These are phyloP conservation scores for Pseudopediastrum boryanum DNA, from an alignment of 139 green algal genomes.

Conservation along the genomic window DNA sequence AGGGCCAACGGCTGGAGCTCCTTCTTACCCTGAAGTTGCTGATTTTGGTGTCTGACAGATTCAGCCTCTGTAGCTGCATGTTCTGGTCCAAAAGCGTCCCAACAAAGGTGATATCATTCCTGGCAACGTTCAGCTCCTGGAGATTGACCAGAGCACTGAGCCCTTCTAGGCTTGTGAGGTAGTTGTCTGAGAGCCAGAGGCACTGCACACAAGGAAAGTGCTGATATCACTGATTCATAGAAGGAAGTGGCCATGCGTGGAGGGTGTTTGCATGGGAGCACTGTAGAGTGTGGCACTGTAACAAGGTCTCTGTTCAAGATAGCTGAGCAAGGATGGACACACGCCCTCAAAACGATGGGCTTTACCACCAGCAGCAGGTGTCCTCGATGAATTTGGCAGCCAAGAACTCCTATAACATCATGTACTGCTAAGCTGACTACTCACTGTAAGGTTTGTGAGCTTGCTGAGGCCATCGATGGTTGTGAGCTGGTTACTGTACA, in stretches of 20 bases:
- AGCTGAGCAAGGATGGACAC: too few relatives aligned
- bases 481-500: slow-evolving; percentile 72
- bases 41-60: slow-evolving; percentile 76
- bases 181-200: slow-evolving; percentile 79
- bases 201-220: slow-evolving; percentile 45
- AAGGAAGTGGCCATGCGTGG: neutral
- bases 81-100: slow-evolving; percentile 44
- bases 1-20: neutral
- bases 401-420: neutral
- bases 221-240: neutral
- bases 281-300: neutral
- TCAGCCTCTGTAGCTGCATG: slow-evolving; percentile 60
- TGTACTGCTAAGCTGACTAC: neutral
- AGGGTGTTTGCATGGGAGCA: neutral
- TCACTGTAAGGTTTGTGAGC: slow-evolving; percentile 60
- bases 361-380: neutral
- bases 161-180: slow-evolving; percentile 62
- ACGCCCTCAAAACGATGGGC: neutral
- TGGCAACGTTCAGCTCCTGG: slow-evolving; percentile 71
- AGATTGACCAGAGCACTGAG: slow-evolving; percentile 56
- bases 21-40: slow-evolving; percentile 68
- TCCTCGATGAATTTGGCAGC: neutral
- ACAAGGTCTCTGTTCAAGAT: neutral
- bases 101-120: slow-evolving; percentile 68
- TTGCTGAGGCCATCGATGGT: slow-evolving; percentile 54